Evolutionary conservation across 129 eudicot genomes (phyloP).

Genomic region (Flaveria robusta): DNA sequence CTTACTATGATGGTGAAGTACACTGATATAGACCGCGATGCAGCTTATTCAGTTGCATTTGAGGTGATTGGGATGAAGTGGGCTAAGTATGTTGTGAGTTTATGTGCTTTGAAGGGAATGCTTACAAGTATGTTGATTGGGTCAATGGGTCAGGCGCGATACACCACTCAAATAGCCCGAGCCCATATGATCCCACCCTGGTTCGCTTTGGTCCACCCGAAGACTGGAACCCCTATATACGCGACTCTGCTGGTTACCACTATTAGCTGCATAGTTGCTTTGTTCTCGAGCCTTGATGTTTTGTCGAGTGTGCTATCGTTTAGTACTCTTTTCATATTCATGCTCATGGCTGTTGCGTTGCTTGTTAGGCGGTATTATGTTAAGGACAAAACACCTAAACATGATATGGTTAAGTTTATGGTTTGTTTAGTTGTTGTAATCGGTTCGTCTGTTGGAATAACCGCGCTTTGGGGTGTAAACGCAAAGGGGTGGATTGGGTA

Average conservation of each 20-base stretch:
- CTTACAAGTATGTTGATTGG: conserved; percentile 81
- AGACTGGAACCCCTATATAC: conserved; percentile 71
- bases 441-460: conserved; percentile 56
- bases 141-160: conserved; percentile 81
- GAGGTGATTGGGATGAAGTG: conserved; percentile 74
- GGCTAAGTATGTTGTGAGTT: conserved; percentile 74
- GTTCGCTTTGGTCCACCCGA: conserved; percentile 69
- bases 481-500: conserved; percentile 57
- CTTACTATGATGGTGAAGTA: conserved; percentile 74
- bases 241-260: conserved; percentile 64
- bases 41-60: conserved; percentile 75
- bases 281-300: conserved; percentile 76
- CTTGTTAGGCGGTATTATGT: conserved; percentile 76
- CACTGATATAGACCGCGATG: conserved; percentile 63
- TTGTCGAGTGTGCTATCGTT: conserved; percentile 82
- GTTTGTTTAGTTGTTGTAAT: conserved; percentile 47
- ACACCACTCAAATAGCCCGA: conserved; percentile 63
- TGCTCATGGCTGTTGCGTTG: conserved; percentile 88
- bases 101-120: conserved; percentile 82
- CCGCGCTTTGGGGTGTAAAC: conserved; percentile 49
- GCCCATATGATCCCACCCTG: conserved; percentile 77
- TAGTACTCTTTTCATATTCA: conserved; percentile 78
- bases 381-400: conserved; percentile 47
- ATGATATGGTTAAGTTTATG: conserved; percentile 42
- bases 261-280: conserved; percentile 56